phyloP scores from a whole-genome alignment of 2,329 filamentous ascomycete species.

The Penicillium sp. region DNA sequence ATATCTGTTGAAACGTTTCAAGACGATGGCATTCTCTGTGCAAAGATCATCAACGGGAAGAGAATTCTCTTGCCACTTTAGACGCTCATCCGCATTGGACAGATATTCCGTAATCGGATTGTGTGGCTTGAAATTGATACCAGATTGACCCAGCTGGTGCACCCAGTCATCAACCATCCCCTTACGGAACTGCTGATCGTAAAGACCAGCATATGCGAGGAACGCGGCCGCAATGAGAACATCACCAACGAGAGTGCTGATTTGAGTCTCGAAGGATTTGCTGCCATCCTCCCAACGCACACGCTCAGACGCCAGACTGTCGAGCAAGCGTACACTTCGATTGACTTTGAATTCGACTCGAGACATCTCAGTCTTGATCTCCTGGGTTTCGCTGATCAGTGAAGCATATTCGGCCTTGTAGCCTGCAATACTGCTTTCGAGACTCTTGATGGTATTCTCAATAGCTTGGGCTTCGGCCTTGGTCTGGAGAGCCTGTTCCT shows the following conservation, averaged over 20 bases:
- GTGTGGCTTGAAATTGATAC: conserved; percentile 87
- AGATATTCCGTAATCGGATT: conserved; percentile 96
- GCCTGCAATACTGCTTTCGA: conserved; percentile 88
- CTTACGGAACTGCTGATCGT: conserved; percentile 97
- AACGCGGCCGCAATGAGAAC: conserved; percentile 96
- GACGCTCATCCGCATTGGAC: conserved; percentile 91
- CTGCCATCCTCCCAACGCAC: conserved; percentile 95
- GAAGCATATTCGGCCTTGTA: conserved; percentile 97
- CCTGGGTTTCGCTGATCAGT: conserved; percentile 94
- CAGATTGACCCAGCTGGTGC: conserved; percentile 89
- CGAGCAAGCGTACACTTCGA: conserved; percentile 88
- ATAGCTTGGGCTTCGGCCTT: conserved; percentile 93
- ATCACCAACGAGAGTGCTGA: conserved; percentile 93
- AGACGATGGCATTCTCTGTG: conserved; percentile 96
- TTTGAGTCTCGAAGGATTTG: conserved; percentile 97
- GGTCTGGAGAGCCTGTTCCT: conserved; percentile 86
- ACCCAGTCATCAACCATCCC: conserved; percentile 98
- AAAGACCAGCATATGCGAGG: conserved; percentile 93
- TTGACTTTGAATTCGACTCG: conserved; percentile 98
- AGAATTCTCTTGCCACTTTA: conserved; percentile 92
- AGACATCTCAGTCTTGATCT: conserved; percentile 96
- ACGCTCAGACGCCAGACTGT: conserved; percentile 92
- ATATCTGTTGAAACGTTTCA: conserved; percentile 98
- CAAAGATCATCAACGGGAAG: conserved; percentile 96
- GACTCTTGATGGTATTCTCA: conserved; percentile 78